phyloP scores from a whole-genome alignment of 176 grass and related monocot genomes.

The Alopecurus myosuroides region DNA sequence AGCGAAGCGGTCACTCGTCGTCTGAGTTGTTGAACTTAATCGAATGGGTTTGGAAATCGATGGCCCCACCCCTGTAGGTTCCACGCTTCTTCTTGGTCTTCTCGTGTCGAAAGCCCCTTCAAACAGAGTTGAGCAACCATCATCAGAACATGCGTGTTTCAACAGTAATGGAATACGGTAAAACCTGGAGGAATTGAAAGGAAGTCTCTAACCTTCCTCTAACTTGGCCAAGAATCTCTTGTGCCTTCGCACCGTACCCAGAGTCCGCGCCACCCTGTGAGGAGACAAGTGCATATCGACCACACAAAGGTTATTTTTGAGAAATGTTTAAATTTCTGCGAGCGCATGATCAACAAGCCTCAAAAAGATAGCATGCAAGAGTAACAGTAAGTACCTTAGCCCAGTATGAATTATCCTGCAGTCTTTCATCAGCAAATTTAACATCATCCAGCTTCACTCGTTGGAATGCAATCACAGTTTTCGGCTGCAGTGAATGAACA shows the following conservation, averaged over 20 bases:
- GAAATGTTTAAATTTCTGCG: neutral
- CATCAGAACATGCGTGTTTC: conserved; percentile 12
- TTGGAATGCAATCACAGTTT: conserved; percentile 62
- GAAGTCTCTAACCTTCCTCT: conserved; percentile 62
- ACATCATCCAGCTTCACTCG: conserved; percentile 65
- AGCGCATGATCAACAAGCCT: neutral
- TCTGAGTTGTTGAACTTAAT: conserved; percentile 83
- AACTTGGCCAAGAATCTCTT: conserved; percentile 94
- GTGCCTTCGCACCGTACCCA: conserved; percentile 92
- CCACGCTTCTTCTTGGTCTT: conserved; percentile 99
- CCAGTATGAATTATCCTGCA: conserved; percentile 96
- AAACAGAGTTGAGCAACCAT: neutral
- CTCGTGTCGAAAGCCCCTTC: conserved; percentile 95
- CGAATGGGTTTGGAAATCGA: conserved; percentile 77
- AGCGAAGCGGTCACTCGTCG: conserved; percentile 20
- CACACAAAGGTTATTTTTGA: neutral
- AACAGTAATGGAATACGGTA: neutral
- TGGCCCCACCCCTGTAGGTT: conserved; percentile 68
- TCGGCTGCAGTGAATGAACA: conserved; percentile 51
- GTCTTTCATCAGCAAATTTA: conserved; percentile 68
- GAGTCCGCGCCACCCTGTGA: conserved; percentile 65
- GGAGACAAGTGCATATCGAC: neutral
- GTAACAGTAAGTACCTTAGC: conserved; percentile 57
- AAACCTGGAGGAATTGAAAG: neutral
- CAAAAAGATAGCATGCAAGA: neutral